phyloP scores from a whole-genome alignment of 1,284 basidiomycete genomes.

The Pseudozyma sp. region DNA sequence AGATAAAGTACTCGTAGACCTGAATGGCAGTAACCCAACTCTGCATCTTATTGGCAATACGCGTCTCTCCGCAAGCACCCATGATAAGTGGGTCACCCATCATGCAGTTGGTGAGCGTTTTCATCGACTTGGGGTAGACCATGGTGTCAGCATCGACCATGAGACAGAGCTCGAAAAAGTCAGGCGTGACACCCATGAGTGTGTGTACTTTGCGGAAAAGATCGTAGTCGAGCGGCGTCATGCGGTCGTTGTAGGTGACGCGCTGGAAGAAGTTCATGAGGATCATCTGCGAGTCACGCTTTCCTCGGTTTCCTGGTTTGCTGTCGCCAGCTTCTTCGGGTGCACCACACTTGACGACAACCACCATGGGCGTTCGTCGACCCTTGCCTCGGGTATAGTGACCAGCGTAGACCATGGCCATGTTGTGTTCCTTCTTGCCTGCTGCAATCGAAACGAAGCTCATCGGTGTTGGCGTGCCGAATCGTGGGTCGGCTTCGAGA shows the following conservation, averaged over 20 bases:
- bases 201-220: slow-evolving; percentile 96
- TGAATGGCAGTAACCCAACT: slow-evolving; percentile 99
- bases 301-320: slow-evolving; percentile 98
- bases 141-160: slow-evolving; percentile 97
- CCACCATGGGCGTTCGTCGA: slow-evolving; percentile 90
- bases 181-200: slow-evolving; percentile 98
- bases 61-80: slow-evolving; percentile 98
- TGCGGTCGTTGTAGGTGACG: slow-evolving; percentile 98
- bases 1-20: slow-evolving; percentile 99
- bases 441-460: slow-evolving; percentile 89
- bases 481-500: slow-evolving; percentile 91
- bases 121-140: slow-evolving; percentile 63
- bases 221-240: slow-evolving; percentile 97
- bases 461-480: slow-evolving; percentile 97
- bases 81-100: slow-evolving; percentile 98
- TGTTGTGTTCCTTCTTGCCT: slow-evolving; percentile 88
- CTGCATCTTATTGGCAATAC: slow-evolving; percentile 93
- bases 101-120: slow-evolving; percentile 78
- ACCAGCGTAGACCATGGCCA: slow-evolving; percentile 98
- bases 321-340: slow-evolving; percentile 78
- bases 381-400: slow-evolving; percentile 83
- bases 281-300: slow-evolving; percentile 97
- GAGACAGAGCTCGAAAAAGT: slow-evolving; percentile 95
- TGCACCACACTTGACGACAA: slow-evolving; percentile 96
- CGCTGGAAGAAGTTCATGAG: slow-evolving; percentile 99